A percentile compares a stretch with the other conserved stretches of the same genome.
Conservation (phyloP, 2,329 filamentous ascomycete species). For the Calonectria pseudoreteaudii region DNA sequence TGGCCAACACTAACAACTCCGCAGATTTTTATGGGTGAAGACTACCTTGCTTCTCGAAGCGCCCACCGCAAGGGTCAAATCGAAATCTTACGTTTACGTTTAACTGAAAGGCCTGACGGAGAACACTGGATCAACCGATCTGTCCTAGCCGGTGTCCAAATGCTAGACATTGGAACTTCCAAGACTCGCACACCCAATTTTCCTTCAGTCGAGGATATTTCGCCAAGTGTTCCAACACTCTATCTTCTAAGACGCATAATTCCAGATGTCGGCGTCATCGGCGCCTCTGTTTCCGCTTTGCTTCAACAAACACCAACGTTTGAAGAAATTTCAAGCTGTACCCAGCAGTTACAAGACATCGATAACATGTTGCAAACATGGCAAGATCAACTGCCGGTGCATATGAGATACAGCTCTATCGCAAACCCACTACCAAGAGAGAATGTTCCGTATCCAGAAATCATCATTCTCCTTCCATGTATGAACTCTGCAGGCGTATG, state of each 20-base stretch:
- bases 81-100: neutral
- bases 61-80: neutral
- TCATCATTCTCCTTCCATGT: neutral
- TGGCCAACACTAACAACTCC: neutral
- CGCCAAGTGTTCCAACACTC: neutral
- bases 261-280: neutral
- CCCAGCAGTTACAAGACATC: neutral
- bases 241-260: neutral
- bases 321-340: neutral
- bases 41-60: neutral
- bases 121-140: conserved; percentile 6
- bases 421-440: neutral
- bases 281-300: neutral
- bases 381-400: neutral
- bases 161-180: neutral
- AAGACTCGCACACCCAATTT: neutral
- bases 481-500: conserved; percentile 1
- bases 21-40: conserved; percentile 10
- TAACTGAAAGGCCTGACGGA: neutral
- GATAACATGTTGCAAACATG: neutral
- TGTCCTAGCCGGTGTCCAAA: neutral
- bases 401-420: neutral
- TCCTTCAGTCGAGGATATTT: neutral
- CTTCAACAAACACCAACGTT: neutral
- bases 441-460: neutral